Conservation (phyloP, 306 rosid genomes). For the Hylodesmum podocarpum region DNA sequence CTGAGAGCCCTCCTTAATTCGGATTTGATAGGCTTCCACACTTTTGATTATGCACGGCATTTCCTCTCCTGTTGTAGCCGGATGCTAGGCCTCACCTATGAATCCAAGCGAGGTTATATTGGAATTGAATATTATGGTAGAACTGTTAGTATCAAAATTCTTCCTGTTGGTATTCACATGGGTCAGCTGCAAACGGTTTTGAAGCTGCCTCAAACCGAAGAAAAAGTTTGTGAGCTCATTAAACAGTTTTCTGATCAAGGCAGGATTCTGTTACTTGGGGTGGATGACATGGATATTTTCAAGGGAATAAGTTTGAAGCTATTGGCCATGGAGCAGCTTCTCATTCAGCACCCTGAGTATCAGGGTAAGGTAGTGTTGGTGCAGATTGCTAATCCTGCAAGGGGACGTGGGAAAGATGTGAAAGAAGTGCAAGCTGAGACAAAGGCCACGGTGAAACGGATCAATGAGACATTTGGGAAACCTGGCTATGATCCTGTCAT, state of each 20-base stretch:
- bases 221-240: slow-evolving; percentile 39
- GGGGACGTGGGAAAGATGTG: slow-evolving; percentile 80
- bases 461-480: slow-evolving; percentile 60
- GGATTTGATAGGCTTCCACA: slow-evolving; percentile 84
- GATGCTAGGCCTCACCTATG: slow-evolving; percentile 77
- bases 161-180: slow-evolving; percentile 84
- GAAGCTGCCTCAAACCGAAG: slow-evolving; percentile 54
- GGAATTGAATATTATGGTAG: slow-evolving; percentile 87
- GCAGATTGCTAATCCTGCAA: slow-evolving; percentile 87
- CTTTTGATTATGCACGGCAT: slow-evolving; percentile 84
- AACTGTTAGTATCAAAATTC: slow-evolving; percentile 79
- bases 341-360: slow-evolving; percentile 62
- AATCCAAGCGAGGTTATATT: slow-evolving; percentile 80
- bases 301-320: slow-evolving; percentile 85
- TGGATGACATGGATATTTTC: slow-evolving; percentile 93
- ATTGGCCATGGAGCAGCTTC: slow-evolving; percentile 88
- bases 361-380: slow-evolving; percentile 72
- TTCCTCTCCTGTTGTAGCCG: slow-evolving; percentile 85
- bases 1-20: slow-evolving; percentile 76
- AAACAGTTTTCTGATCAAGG: slow-evolving; percentile 45
- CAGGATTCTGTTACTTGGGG: slow-evolving; percentile 53
- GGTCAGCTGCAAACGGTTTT: slow-evolving; percentile 76
- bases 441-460: slow-evolving; percentile 54
- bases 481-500: slow-evolving; percentile 77
- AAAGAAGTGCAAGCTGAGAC: slow-evolving; percentile 72